Percentiles rank a stretch among this genome's conserved stretches.
phyloP scores from a whole-genome alignment of 495 filamentous ascomycete genomes.

The Parachaetomium inaequale region DNA sequence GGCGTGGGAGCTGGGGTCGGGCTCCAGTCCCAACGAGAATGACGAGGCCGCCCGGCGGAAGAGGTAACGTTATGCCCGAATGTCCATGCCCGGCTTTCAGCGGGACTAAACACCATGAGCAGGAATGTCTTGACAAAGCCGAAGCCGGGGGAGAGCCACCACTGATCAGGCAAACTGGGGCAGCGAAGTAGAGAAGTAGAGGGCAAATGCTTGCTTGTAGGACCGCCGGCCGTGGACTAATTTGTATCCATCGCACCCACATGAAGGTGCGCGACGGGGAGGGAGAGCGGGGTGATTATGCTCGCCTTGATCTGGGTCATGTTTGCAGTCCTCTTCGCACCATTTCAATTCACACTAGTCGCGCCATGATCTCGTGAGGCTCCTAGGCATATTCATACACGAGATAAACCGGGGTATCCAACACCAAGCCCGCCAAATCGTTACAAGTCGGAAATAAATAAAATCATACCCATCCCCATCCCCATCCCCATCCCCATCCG shows the following conservation, averaged over 20 bases:
- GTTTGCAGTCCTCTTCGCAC: no score
- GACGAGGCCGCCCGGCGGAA: constrained; percentile 40
- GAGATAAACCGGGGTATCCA: neutral
- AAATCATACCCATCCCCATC: neutral
- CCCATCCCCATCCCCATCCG: neutral
- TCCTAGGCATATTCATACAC: neutral
- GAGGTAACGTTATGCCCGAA: constrained; percentile 7
- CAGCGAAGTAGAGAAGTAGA: neutral
- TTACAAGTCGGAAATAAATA: neutral
- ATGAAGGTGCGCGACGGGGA: no score
- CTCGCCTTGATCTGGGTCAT: no score
- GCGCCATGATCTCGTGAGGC: no score
- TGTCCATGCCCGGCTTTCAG: neutral
- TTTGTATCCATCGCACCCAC: no score
- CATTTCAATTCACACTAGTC: no score
- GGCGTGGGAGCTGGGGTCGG: constrained; percentile 61
- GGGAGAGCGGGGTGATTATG: no score
- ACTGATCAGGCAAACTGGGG: neutral
- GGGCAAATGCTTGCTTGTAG: neutral
- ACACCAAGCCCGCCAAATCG: neutral
- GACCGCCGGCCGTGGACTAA: neutral
- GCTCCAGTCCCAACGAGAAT: constrained; percentile 28
- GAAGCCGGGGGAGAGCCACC: neutral
- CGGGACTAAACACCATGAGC: neutral
- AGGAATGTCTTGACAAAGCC: constrained; percentile 12